Conservation (phyloP, 164 flowering plant genomes). For the Warburgia ugandensis region DNA sequence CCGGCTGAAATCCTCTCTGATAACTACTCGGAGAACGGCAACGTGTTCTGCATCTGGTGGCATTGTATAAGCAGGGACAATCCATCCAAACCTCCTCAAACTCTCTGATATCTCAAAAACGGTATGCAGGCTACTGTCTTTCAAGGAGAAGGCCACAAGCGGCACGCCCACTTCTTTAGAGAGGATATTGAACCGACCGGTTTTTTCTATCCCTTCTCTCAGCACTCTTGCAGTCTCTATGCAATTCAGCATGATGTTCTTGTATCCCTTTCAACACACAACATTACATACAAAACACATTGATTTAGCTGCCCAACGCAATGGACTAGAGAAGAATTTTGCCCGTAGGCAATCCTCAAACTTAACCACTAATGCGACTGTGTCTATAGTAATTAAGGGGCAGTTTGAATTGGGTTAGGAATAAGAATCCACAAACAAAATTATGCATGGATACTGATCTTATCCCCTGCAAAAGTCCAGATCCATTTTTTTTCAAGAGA, state of each 20-base stretch:
- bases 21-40: slow-evolving; percentile 33
- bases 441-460: neutral
- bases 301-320: neutral
- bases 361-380: neutral
- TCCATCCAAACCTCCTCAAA: slow-evolving; percentile 59
- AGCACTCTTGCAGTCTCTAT: slow-evolving; percentile 38
- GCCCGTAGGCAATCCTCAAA: neutral
- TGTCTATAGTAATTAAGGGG: no score
- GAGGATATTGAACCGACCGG: slow-evolving; percentile 42
- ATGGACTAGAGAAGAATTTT: neutral
- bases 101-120: slow-evolving; percentile 47
- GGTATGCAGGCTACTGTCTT: slow-evolving; percentile 38
- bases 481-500: no score
- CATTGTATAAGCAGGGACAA: slow-evolving; percentile 50
- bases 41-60: slow-evolving; percentile 26
- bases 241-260: slow-evolving; percentile 49
- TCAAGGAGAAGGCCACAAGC: slow-evolving; percentile 49
- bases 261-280: slow-evolving; percentile 39
- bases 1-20: slow-evolving; percentile 68
- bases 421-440: neutral
- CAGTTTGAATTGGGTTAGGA: no score
- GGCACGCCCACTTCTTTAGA: slow-evolving; percentile 66
- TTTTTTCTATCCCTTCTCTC: slow-evolving; percentile 38
- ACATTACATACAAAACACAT: neutral
- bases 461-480: neutral